Conservation (phyloP, 176 grass and related monocot genomes). For the Aegilops sharonensis region DNA sequence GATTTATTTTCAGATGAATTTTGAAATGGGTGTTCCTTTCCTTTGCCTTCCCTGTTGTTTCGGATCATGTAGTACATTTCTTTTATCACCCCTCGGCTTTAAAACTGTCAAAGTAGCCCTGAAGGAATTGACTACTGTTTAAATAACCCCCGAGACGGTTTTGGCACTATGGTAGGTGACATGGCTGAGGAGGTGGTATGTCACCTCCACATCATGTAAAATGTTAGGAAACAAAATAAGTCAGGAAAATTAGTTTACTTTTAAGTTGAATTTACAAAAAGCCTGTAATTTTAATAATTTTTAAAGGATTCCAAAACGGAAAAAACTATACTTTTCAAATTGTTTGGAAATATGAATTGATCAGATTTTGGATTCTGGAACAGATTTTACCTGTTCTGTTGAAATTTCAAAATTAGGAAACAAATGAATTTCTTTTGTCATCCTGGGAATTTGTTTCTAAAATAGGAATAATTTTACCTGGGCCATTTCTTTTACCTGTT, state of each 20-base stretch:
- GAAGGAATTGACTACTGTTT: background rate
- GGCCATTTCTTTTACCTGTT: background rate
- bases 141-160: background rate
- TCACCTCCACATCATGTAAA: constrained; percentile 3
- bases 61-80: background rate
- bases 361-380: background rate
- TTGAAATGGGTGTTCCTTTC: constrained; percentile 23
- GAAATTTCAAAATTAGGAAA: background rate
- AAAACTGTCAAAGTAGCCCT: no score
- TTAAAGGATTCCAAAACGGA: background rate
- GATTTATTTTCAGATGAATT: constrained; percentile 9
- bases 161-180: background rate
- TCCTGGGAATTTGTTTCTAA: background rate
- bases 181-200: background rate
- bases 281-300: background rate
- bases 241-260: background rate
- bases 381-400: background rate
- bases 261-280: background rate
- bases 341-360: background rate
- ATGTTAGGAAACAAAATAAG: background rate
- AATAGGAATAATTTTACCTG: background rate
- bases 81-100: background rate
- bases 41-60: constrained; percentile 15
- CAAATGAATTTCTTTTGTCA: background rate
- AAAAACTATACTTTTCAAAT: background rate